Conservation (phyloP, 2,329 filamentous ascomycete genomes). For the Coniella vitis region DNA sequence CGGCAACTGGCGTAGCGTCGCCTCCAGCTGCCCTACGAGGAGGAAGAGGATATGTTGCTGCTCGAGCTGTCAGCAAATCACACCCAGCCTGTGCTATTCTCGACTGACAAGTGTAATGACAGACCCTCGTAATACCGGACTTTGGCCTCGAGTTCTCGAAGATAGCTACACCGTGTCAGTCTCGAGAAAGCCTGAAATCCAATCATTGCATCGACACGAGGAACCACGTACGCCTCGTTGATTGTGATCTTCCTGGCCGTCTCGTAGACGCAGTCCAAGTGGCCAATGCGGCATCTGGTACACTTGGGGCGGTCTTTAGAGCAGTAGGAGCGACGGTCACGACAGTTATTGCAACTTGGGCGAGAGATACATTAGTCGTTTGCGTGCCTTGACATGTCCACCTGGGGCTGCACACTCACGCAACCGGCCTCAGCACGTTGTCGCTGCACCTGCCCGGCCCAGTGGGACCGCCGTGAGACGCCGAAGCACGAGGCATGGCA, state of each 20-base stretch:
- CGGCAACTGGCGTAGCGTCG: not conserved
- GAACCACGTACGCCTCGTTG: slow-evolving; percentile 25
- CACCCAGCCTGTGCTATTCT: not conserved
- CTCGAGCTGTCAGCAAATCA: not conserved
- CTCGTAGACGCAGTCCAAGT: slow-evolving; percentile 28
- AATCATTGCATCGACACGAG: not conserved
- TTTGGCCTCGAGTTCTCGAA: slow-evolving; percentile 28
- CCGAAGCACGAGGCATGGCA: slow-evolving; percentile 3
- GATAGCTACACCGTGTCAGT: slow-evolving; percentile 20
- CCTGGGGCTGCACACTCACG: no score
- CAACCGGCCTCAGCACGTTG: slow-evolving; percentile 8
- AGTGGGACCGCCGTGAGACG: not conserved
- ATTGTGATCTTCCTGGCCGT: slow-evolving; percentile 28
- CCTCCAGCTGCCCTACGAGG: not conserved
- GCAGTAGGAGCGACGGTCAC: slow-evolving; percentile 29
- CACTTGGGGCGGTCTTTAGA: slow-evolving; percentile 31
- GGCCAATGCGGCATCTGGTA: slow-evolving; percentile 26
- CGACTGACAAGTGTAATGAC: not conserved
- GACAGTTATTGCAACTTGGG: slow-evolving; percentile 29
- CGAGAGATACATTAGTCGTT: no score
- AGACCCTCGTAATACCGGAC: slow-evolving; percentile 25
- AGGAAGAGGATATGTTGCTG: slow-evolving; percentile 5
- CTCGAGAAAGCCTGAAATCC: not conserved
- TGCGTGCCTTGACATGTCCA: no score
- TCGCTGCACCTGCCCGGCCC: not conserved